Evolutionary conservation across 2,329 filamentous ascomycete species (phyloP), one percentile per base, ranked within the genome.

Genomic region (Aspergillus tamarii): DNA sequence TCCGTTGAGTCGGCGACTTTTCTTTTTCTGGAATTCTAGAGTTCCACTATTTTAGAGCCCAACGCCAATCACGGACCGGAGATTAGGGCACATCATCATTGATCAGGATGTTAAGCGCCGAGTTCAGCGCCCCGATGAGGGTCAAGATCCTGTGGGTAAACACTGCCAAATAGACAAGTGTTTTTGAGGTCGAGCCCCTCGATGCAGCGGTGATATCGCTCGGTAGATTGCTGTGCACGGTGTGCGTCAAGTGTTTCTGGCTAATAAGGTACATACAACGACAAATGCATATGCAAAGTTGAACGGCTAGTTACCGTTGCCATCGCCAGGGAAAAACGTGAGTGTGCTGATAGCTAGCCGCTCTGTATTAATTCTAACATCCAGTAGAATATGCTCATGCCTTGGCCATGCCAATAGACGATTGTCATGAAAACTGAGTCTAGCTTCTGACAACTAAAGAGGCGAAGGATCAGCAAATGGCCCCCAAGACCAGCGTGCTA

Each of bases 341-440:
- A 16, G 9, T 16, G 16, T 39, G 36, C 36, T 19, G 16, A 8
- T 19, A 39, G 3, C 1, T 6, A 39, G 16, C 36, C 16, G 36
- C 36, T 39, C 16, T 39, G 7, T 39, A 19, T 19, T 0, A 8
- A 16, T 39, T 19, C 2, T 11, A 39, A 41, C 19, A 41, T 39
- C 36, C 7, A 39, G 16, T 8, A 19, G 16, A 39, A 39, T 19
- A 9, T 19, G 36, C 36, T 39, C 7, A 19, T 39, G 10, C 1
- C 39, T 41, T 41, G 16, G 16, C 16, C 16, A 41, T 9, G 39
- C 16, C 16, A 19, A n/a, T 41, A 16, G 7, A 41, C 9, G 2
- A 4, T n/a, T n/a, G 8, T n/a, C 39, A 41, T 4, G 16, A 2
- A 41, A 19, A 19, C 16, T 3, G 0, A n/a, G 8, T 4, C 0